Percentiles rank a stretch among this genome's conserved stretches.
Evolutionary conservation across 2,329 filamentous ascomycete genomes (phyloP).

Genomic region (Ploettnerulaceae sp.): DNA sequence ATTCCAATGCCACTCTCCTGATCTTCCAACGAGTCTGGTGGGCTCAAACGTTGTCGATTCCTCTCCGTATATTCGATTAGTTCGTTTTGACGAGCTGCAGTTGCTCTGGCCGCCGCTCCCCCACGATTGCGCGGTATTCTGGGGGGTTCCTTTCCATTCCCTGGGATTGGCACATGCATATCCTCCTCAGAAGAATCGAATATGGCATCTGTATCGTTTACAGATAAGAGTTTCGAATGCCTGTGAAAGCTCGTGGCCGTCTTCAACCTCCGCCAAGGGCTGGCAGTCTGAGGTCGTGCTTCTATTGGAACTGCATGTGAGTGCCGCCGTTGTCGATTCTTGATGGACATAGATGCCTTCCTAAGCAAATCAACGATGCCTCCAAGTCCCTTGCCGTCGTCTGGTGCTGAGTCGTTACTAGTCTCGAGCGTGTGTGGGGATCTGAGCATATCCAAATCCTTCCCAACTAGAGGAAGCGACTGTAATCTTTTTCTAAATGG

Average conservation of each 20-base stretch:
- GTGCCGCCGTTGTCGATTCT: slow-evolving; percentile 29
- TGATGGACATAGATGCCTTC: slow-evolving; percentile 31
- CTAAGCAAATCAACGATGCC: slow-evolving; percentile 29
- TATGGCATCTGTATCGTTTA: slow-evolving; percentile 17
- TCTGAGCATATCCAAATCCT: slow-evolving; percentile 10
- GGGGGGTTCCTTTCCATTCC: slow-evolving; percentile 48
- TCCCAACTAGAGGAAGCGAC: slow-evolving; percentile 20
- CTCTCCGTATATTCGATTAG: no score
- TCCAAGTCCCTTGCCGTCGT: slow-evolving; percentile 21
- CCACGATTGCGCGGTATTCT: slow-evolving; percentile 56
- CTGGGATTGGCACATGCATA: slow-evolving; percentile 26
- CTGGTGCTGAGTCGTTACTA: slow-evolving; percentile 3
- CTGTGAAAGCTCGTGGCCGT: slow-evolving; percentile 33
- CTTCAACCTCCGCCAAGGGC: slow-evolving; percentile 30
- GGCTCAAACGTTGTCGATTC: slow-evolving; percentile 40
- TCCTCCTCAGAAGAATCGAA: slow-evolving; percentile 22
- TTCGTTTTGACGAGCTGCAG: slow-evolving; percentile 56
- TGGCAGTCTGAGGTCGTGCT: slow-evolving; percentile 24
- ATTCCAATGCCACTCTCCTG: slow-evolving; percentile 63
- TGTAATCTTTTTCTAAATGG: slow-evolving; percentile 22
- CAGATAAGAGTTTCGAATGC: slow-evolving; percentile 23
- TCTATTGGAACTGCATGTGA: slow-evolving; percentile 23
- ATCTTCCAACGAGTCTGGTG: slow-evolving; percentile 40
- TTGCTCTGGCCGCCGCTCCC: slow-evolving; percentile 54
- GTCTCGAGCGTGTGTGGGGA: slow-evolving; percentile 1